These are phyloP conservation scores for Aspergillus egyptiacus DNA, from an alignment of 495 filamentous ascomycete genomes.

Conservation along the genomic window DNA sequence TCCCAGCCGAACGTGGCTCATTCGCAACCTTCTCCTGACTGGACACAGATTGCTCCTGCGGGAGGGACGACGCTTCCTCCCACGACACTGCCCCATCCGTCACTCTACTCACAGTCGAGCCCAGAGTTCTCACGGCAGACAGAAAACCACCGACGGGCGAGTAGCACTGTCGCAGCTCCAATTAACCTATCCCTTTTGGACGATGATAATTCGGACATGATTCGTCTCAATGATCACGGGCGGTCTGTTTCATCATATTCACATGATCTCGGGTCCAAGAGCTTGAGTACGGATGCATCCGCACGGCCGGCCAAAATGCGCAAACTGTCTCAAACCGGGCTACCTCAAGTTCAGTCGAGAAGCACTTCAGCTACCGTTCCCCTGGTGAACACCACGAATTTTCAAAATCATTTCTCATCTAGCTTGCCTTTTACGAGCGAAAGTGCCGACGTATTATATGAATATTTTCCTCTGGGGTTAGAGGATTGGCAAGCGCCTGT, in stretches of 20 bases:
- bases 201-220: constrained; percentile 49
- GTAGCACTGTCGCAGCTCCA: constrained; percentile 41
- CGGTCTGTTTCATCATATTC: constrained; percentile 22
- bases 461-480: constrained; percentile 83
- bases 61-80: constrained; percentile 24
- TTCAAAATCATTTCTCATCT: constrained; percentile 35
- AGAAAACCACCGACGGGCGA: constrained; percentile 28
- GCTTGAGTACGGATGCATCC: constrained; percentile 24
- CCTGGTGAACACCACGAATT: constrained; percentile 33
- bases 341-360: constrained; percentile 29
- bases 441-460: constrained; percentile 74
- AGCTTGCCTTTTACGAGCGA: constrained; percentile 56
- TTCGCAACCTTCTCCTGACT: constrained; percentile 33
- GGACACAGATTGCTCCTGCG: constrained; percentile 34
- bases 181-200: constrained; percentile 72
- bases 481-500: constrained; percentile 93
- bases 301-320: constrained; percentile 40
- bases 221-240: constrained; percentile 21
- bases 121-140: constrained; percentile 43
- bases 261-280: constrained; percentile 25
- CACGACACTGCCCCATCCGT: constrained; percentile 31
- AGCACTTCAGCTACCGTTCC: constrained; percentile 33
- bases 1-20: constrained; percentile 30
- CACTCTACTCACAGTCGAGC: constrained; percentile 49
- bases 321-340: constrained; percentile 34